Evolutionary conservation across 768 basidiomycete species (phyloP).

Genomic region (Pseudohyphozyma bogoriensis): DNA sequence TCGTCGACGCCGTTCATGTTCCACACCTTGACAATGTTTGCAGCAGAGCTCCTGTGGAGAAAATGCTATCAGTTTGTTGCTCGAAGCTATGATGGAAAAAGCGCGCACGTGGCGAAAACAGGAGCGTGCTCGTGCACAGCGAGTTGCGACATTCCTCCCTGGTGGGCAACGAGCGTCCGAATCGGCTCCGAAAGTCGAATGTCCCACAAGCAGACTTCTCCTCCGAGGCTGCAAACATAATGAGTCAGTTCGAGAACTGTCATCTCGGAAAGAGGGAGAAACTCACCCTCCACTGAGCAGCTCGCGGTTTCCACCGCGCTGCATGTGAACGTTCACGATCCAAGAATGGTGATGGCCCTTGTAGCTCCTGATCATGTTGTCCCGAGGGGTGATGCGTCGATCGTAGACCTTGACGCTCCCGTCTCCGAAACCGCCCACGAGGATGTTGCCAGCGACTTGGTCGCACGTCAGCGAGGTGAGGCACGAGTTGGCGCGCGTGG

Average conservation of each 20-base stretch:
- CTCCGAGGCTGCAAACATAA: conserved; percentile 55
- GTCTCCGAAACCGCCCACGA: conserved; percentile 85
- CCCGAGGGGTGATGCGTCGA: conserved; percentile 70
- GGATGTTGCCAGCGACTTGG: conserved; percentile 60
- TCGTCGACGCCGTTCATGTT: conserved; percentile 50
- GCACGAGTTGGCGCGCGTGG: conserved; percentile 80
- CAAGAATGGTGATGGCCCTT: conserved; percentile 62
- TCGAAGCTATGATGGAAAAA: neutral
- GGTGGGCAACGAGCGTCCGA: conserved; percentile 55
- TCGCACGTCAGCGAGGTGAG: conserved; percentile 78
- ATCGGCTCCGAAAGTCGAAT: conserved; percentile 57
- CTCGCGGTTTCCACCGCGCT: conserved; percentile 57
- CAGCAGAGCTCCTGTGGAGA: conserved; percentile 48
- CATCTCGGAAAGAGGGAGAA: neutral
- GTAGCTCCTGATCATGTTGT: conserved; percentile 70
- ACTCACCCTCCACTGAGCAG: conserved; percentile 76
- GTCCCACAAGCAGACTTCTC: conserved; percentile 87
- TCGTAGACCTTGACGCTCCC: conserved; percentile 85
- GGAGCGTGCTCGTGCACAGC: conserved; percentile 74
- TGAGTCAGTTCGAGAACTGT: neutral
- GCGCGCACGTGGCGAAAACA: conserved; percentile 70
- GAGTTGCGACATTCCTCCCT: conserved; percentile 66
- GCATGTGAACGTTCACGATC: conserved; percentile 83
- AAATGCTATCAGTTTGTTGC: neutral
- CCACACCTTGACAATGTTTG: conserved; percentile 57